phyloP scores from a whole-genome alignment of 768 basidiomycete genomes.

The Lactarius sanguifluus region DNA sequence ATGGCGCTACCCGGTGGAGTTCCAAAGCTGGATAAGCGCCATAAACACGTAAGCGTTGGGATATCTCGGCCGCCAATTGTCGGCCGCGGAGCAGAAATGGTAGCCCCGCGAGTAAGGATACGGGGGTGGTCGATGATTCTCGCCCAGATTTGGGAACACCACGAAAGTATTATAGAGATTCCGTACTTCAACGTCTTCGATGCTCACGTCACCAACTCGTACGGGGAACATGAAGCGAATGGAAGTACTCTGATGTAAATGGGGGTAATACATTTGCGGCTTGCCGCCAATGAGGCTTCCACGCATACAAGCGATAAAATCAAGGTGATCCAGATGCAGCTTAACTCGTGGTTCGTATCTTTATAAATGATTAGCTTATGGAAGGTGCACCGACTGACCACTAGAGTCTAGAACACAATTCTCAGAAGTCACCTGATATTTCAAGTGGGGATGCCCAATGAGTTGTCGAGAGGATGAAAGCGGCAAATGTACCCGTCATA shows the following conservation, averaged over 20 bases:
- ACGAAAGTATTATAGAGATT: slow-evolving; percentile 1
- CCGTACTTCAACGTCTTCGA: background rate
- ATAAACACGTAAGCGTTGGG: background rate
- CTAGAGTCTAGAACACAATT: slow-evolving; percentile 1
- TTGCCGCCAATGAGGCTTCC: background rate
- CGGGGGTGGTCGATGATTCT: background rate
- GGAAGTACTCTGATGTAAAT: background rate
- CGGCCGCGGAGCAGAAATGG: slow-evolving; percentile 18
- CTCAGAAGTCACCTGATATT: slow-evolving; percentile 17
- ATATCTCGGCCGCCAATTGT: slow-evolving; percentile 1
- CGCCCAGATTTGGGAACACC: slow-evolving; percentile 3
- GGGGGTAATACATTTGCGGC: slow-evolving; percentile 1
- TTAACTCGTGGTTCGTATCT: background rate
- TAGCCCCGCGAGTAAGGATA: slow-evolving; percentile 1
- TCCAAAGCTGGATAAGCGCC: background rate
- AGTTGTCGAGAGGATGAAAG: slow-evolving; percentile 13
- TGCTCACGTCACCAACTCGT: background rate
- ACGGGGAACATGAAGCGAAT: slow-evolving; percentile 5
- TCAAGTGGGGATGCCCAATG: slow-evolving; percentile 11
- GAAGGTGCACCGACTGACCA: background rate
- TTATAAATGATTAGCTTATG: slow-evolving; percentile 1
- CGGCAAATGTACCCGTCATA: background rate
- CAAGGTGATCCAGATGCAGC: background rate
- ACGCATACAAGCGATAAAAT: slow-evolving; percentile 2
- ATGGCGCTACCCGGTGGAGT: background rate